Evolutionary conservation across 805 yeast species (phyloP), one percentile per base, ranked within the genome.

Genomic region (Trichomonascus vanleenenianus): DNA sequence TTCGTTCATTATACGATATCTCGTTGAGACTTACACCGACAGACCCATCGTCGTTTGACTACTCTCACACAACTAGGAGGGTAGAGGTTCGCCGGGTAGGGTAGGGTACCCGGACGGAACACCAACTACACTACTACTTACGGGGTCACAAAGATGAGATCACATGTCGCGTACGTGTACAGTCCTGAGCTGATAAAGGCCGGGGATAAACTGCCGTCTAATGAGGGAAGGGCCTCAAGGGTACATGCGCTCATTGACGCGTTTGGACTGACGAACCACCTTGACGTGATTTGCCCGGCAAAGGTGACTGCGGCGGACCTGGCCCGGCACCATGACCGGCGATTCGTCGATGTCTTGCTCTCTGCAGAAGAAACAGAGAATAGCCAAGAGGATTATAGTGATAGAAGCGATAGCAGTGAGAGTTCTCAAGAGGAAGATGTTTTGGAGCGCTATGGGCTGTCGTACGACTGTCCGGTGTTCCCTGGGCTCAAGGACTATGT

Each of bases 391-490:
- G 18, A n/a, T 14, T 25, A 35, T 12, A 44, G 36, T 14, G 44
- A 44, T 4, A 49, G 46, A 12, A 47, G 44, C 14, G 47, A 36
- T 6, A 42, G 36, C 19, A 35, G 37, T 16, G 43, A 35, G n/a
- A 42, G 43, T 3, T 43, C 35, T 22, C 44, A 14, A 14, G 18
- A 20, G 22, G 30, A 34, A 18, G 37, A 44, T 9, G 44, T 50
- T 9, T 48, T 22, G 9, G 34, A 22, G 11, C 31, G 50, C 19
- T 78, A 46, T 56, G 85, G 85, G 0, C 60, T 83, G 3, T 59
- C 60, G 12, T 75, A 74, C 49, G 93, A 83, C 57, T 83, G 89
- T 57, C 82, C 82, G 1, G 53, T 74, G 0, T 83, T 83, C 55
- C 76, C 81, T 0, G 65, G 62, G 7, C 58, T 83, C 56, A 63